Percentiles rank a stretch among this genome's conserved stretches.
phyloP scores from a whole-genome alignment of 768 basidiomycete genomes.

The Lentinula sp. region DNA sequence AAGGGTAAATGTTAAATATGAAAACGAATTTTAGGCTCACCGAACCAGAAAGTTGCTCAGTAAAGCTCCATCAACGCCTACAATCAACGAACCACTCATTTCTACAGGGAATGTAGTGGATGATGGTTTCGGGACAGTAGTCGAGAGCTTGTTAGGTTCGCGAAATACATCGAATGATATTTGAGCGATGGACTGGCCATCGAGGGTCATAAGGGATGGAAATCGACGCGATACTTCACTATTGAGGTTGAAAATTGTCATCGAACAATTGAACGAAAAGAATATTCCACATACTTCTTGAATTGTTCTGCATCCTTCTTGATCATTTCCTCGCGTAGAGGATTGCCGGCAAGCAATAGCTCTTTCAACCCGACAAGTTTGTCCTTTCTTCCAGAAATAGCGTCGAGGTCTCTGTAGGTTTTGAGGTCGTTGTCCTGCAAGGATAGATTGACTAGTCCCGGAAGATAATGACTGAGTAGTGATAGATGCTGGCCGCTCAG shows the following conservation, averaged over 20 bases:
- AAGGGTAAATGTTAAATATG: conserved; percentile 8
- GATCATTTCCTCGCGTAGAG: conserved; percentile 57
- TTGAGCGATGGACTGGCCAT: conserved; percentile 71
- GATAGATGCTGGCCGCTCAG: conserved; percentile 51
- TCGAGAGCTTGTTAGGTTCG: conserved; percentile 35
- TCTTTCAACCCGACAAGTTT: conserved; percentile 64
- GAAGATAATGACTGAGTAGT: conserved; percentile 67
- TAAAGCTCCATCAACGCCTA: conserved; percentile 62
- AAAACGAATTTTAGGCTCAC: conserved; percentile 32
- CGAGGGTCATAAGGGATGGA: conserved; percentile 75
- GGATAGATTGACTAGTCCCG: conserved; percentile 74
- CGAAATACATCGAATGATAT: conserved; percentile 77
- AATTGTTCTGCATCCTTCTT: conserved; percentile 56
- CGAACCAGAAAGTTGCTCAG: conserved; percentile 76
- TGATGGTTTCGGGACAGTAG: conserved; percentile 33
- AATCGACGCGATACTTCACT: conserved; percentile 83
- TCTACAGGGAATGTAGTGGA: conserved; percentile 75
- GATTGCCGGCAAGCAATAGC: conserved; percentile 71
- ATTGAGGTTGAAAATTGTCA: not conserved
- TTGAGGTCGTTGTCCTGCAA: conserved; percentile 71
- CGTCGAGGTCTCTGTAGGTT: conserved; percentile 65
- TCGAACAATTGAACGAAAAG: not conserved
- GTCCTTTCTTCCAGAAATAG: conserved; percentile 50
- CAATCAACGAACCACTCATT: conserved; percentile 69
- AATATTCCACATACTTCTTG: conserved; percentile 46